Evolutionary conservation across 495 filamentous ascomycete genomes (phyloP).

Genomic region (Cairneyella variabilis): DNA sequence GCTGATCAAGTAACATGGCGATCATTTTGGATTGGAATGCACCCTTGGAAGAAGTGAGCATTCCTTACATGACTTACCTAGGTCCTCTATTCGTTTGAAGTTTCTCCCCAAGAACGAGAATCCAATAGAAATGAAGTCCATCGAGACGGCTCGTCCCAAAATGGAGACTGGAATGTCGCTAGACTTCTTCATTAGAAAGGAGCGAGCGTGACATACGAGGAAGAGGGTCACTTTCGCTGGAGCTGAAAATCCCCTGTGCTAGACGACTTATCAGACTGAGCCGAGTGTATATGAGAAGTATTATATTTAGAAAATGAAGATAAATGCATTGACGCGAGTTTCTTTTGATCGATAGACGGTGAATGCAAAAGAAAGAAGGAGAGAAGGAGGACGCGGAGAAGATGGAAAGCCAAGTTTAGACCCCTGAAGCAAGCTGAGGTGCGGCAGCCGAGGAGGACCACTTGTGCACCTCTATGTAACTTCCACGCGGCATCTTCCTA

Average conservation of each 20-base stretch:
- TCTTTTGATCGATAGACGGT: background rate
- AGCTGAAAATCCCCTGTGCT: background rate
- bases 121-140: background rate
- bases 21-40: conserved; percentile 5
- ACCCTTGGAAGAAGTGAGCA: background rate
- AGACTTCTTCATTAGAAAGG: background rate
- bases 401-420: background rate
- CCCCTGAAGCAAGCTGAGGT: background rate
- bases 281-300: background rate
- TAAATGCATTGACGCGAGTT: background rate
- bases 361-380: background rate
- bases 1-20: conserved; percentile 2
- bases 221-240: background rate
- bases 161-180: background rate
- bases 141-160: background rate
- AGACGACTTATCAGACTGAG: background rate
- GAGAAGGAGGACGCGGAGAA: background rate
- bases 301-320: background rate
- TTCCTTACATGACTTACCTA: conserved; percentile 28
- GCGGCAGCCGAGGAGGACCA: too few relatives aligned
- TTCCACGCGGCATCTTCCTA: too few relatives aligned
- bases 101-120: background rate
- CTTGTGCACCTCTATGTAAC: too few relatives aligned
- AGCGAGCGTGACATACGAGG: too few relatives aligned
- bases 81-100: background rate